Base-by-base conservation (phyloP, 2,329 filamentous ascomycete species). In the Botrytis elliptica region DNA sequence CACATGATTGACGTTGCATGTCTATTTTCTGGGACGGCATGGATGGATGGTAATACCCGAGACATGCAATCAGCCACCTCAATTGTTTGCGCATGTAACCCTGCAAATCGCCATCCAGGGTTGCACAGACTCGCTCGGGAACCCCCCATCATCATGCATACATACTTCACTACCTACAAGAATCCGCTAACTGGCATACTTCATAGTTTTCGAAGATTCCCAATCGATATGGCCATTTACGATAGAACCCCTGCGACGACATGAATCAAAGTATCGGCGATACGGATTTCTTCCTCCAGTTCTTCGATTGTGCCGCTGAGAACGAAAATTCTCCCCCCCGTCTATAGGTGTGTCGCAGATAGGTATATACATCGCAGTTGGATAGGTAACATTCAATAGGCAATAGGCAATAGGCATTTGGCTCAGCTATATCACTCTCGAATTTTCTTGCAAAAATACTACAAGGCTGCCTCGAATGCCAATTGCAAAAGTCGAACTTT, bases 91-190 rank as follows among this genome's bases (percentile, higher is more conserved):
- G 33, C 42, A 63, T 49, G 69, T 65, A 66, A 44, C 69, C 69
- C 59, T 66, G 69, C 57, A 62, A 29, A 71, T 64, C 18, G 22
- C 33, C 33, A 46, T 46, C 40, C 22, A 64, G 42, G 33, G 42
- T 71, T 66, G 69, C 69, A 71, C 59, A 52, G 59, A 46, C 69
- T 65, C 42, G 59, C 66, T 69, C 66, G 49, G 49, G 52, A 69
- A 69, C 66, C 40, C 38, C 16, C 14, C 29, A 42, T 49, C 20
- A 55, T 42, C 49, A 29, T 57, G 36, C 65, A 55, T 68, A 29
- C 49, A 69, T 68, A 29, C 49, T 42, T 69, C 49, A 57, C 36
- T n/a, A 68, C 36, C 49, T 36, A 42, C 36, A 33, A 55, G 25
- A 69, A 57, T 59, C 49, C 33, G 66, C 66, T 57, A 25, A 69